Evolutionary conservation across 2,329 filamentous ascomycete genomes (phyloP), one percentile per base, ranked within the genome.

Genomic region (Fusarium foetens): DNA sequence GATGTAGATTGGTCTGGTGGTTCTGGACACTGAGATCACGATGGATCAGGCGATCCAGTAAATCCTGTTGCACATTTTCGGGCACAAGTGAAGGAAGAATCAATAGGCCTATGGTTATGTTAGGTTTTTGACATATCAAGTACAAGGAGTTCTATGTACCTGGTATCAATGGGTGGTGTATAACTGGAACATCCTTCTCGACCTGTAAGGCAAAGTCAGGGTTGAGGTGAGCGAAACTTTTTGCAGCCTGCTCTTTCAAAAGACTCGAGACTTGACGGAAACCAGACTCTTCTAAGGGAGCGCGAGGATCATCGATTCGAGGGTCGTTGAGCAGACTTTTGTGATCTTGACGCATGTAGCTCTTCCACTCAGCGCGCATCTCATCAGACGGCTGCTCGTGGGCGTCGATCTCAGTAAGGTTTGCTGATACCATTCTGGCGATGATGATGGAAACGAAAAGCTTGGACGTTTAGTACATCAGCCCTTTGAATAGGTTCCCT

Each of bases 1-100:
- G 86, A 81, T 97, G 93, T n/a, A 98, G 84, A 81, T 98, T 99
- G 58, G 95, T 98, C 77, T 93, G 89, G 79, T 98, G 94, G 8
- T 84, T 79, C 6, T 90, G 89, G 72, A 92, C 89, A 68, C 90
- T 90, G 21, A 97, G 88, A 80, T 97, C 93, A 29, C 85, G 88
- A 81, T 97, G 93, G 35, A 98, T 85, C 70, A 97, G 87, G 60
- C 89, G 90, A 48, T 89, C 89, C 9, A 98, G 86, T 6, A 98
- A 85, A 41, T 84, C 82, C 66, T 86, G 83, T 80, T 99, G 96
- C 19, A 93, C 85, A 10, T 83, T 77, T 21, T 88, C 86, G 8
- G 94, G 91, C 14, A 98, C 83, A 13, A 98, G 84, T 31, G 88
- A 87, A 17, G 95, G 95, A 6, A 95, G 83, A 58, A 98, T 88